Evolutionary conservation across 352 stramenopile species (phyloP).

Genomic region (Globisporangium canariense): DNA sequence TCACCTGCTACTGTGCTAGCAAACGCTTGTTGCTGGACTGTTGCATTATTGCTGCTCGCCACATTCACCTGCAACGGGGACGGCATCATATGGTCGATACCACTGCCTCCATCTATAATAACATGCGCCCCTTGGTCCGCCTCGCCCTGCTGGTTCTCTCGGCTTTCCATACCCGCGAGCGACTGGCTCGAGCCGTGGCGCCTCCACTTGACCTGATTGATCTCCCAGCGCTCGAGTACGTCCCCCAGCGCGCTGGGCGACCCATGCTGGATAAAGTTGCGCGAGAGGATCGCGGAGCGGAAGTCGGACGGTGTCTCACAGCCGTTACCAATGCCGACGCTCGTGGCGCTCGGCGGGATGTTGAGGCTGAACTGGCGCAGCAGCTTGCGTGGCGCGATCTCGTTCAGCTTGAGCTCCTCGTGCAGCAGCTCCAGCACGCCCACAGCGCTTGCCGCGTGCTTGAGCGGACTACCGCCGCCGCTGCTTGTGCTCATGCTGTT

Average conservation of each 20-base stretch:
- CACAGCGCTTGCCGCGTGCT: constrained; percentile 19
- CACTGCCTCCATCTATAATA: constrained; percentile 8
- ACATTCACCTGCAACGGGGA: constrained; percentile 9
- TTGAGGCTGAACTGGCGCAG: constrained; percentile 79
- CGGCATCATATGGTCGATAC: background rate
- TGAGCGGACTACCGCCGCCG: constrained; percentile 20
- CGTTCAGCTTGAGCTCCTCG: constrained; percentile 54
- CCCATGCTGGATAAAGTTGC: constrained; percentile 24
- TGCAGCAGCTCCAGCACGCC: constrained; percentile 45
- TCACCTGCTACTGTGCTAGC: background rate
- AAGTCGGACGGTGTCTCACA: constrained; percentile 6
- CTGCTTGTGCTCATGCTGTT: constrained; percentile 9
- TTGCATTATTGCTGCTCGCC: constrained; percentile 12
- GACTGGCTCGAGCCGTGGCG: constrained; percentile 17
- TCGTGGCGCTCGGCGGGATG: constrained; percentile 38
- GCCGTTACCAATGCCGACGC: background rate
- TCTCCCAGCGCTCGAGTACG: constrained; percentile 54
- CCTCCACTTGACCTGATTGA: constrained; percentile 57
- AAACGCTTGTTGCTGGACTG: background rate
- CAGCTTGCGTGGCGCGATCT: constrained; percentile 65
- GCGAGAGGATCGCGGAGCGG: constrained; percentile 9
- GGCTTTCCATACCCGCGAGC: background rate
- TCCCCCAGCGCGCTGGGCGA: constrained; percentile 37
- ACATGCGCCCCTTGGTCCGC: background rate
- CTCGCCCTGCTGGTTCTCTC: background rate